These are phyloP conservation scores for Rhizophagus clarus DNA, from an alignment of 192 early-diverging fungal species.

Conservation along the genomic window DNA sequence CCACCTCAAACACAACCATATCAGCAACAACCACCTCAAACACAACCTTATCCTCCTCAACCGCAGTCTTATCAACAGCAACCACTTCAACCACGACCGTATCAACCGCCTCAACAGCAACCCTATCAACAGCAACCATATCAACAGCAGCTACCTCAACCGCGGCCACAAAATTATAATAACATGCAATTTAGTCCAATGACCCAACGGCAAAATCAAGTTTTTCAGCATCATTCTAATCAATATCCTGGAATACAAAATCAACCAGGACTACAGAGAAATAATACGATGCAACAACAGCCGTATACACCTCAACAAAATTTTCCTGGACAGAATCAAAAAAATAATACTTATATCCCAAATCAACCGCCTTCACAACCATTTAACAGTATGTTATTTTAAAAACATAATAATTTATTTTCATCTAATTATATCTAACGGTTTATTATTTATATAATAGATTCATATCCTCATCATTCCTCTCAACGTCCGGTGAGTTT, in stretches of 20 bases:
- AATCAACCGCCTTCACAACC: too few relatives aligned
- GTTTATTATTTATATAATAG: too few relatives aligned
- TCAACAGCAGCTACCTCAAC: not conserved
- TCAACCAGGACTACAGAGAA: too few relatives aligned
- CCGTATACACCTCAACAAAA: not conserved
- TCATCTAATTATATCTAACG: too few relatives aligned
- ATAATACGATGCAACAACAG: not conserved
- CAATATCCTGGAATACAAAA: not conserved
- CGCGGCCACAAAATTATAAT: not conserved
- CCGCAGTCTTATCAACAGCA: not conserved
- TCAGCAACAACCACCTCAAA: not conserved
- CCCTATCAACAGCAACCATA: not conserved
- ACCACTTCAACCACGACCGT: not conserved
- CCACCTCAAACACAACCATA: not conserved
- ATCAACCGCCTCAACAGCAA: not conserved
- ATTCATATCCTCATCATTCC: too few relatives aligned
- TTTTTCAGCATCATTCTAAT: not conserved
- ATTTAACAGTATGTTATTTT: too few relatives aligned
- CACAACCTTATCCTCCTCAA: not conserved
- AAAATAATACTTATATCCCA: too few relatives aligned
- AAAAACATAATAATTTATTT: too few relatives aligned
- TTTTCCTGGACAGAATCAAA: too few relatives aligned
- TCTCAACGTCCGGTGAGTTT: not conserved
- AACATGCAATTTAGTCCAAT: too few relatives aligned
- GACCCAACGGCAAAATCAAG: too few relatives aligned